Base-by-base conservation (phyloP, 106 monocot genomes). In the Acanthochlamys bracteata region DNA sequence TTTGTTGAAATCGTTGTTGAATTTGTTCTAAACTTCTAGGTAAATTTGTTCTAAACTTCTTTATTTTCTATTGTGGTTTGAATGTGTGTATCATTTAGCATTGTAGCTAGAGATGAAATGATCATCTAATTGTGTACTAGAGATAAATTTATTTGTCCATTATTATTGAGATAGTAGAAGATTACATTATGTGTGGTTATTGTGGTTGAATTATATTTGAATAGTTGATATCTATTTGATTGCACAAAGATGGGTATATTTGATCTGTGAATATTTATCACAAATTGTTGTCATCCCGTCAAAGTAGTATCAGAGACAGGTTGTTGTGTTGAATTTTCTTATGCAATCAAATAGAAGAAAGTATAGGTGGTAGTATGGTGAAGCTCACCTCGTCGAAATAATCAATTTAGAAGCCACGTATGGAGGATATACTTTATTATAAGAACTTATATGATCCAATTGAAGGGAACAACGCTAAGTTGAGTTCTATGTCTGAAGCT, bases 371-470 rank as follows among this genome's bases (percentile, higher is more conserved):
- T 20, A 55, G 10, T 20, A 62, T 62, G 62, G 40, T 33, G 6
- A 33, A 33, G 33, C 6, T 62, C 15, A 62, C 20, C 20, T 19
- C 19, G 7, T 33, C 33, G 4, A 33, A 33, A 1, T 33, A 33
- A 1, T 33, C 33, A 33, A 33, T 33, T 3, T 33, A 6, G 33
- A 33, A 33, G 6, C 33, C 33, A 33, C 33, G 33, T 33, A 33
- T 33, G 33, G 19, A 62, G 27, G 62, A 62, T 14, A 7, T 62
- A 7, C 20, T 62, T 8, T 62, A n/a, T 62, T 40, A 9, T 3
- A 62, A 62, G 19, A 16, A 62, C n/a, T 15, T 41, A n/a, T 41
- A 41, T 62, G 39, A 16, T 20, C 62, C 62, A 12, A 41, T 62
- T n/a, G 11, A 17, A 21, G 39, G 41, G 4, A 19, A 59, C 26